Conservation (phyloP, 179 eudicot genomes). For the Heliamphora pulchella region DNA sequence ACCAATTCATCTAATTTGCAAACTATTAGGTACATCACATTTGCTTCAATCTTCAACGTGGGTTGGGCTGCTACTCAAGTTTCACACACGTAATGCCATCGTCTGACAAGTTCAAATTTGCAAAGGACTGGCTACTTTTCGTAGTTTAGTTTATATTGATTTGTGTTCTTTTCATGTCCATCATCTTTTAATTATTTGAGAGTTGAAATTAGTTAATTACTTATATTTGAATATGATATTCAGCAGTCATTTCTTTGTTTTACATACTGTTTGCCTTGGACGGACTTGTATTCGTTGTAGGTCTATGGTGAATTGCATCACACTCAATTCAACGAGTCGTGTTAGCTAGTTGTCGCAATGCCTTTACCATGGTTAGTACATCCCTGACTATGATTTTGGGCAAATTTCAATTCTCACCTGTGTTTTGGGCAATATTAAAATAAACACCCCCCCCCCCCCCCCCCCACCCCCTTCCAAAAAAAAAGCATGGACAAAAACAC, state of each 20-base stretch:
- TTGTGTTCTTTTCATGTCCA: no score
- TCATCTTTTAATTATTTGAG: no score
- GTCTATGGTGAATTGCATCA: slow-evolving; percentile 98
- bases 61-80: slow-evolving; percentile 99
- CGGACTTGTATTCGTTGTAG: slow-evolving; percentile 29
- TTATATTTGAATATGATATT: not conserved
- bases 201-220: not conserved
- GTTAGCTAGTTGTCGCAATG: slow-evolving; percentile 86
- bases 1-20: slow-evolving; percentile 49
- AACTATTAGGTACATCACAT: slow-evolving; percentile 79
- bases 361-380: slow-evolving; percentile 79
- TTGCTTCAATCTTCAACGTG: slow-evolving; percentile 80
- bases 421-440: no score
- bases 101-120: slow-evolving; percentile 6
- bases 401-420: not conserved
- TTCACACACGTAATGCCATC: slow-evolving; percentile 74
- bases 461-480: no score
- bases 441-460: no score
- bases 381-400: not conserved
- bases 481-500: no score
- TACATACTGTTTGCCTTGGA: not conserved
- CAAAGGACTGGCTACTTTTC: no score
- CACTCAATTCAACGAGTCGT: slow-evolving; percentile 79
- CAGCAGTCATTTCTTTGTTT: not conserved
- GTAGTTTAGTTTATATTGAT: no score